A percentile compares a stretch with the other conserved stretches of the same genome.
Conservation (phyloP, 257 asterid species). For the Fraxinus cuspidata region DNA sequence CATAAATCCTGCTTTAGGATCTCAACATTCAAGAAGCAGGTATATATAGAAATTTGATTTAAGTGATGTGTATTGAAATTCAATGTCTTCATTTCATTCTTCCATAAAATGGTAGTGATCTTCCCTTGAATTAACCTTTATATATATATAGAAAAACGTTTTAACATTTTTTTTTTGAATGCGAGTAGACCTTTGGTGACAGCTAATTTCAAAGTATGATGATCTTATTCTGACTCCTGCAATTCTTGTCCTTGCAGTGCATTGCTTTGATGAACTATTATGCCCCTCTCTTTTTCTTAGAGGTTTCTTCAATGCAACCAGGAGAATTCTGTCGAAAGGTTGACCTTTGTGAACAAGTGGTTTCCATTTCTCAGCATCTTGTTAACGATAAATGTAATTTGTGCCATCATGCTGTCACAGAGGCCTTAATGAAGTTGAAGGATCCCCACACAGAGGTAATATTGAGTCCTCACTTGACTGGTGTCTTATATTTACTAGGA, state of each 20-base stretch:
- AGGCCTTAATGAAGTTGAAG: slow-evolving; percentile 71
- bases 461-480: background rate
- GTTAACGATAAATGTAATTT: slow-evolving; percentile 63
- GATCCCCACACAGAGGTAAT: slow-evolving; percentile 90
- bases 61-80: slow-evolving; percentile 4
- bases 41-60: slow-evolving; percentile 22
- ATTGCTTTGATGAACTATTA: slow-evolving; percentile 76
- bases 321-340: slow-evolving; percentile 61
- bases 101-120: slow-evolving; percentile 1
- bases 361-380: slow-evolving; percentile 35
- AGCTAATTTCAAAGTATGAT: slow-evolving; percentile 5
- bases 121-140: background rate
- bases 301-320: slow-evolving; percentile 57
- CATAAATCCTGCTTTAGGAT: slow-evolving; percentile 74
- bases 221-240: background rate
- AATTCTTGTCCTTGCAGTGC: slow-evolving; percentile 59
- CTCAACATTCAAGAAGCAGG: slow-evolving; percentile 72
- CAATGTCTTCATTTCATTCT: background rate
- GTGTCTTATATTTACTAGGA: background rate
- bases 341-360: slow-evolving; percentile 54
- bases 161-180: background rate
- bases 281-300: slow-evolving; percentile 81
- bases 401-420: slow-evolving; percentile 71
- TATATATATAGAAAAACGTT: too few species aligned
- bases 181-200: slow-evolving; percentile 9